Conservation (phyloP, 164 flowering plant species). For the Vitis rupestris region DNA sequence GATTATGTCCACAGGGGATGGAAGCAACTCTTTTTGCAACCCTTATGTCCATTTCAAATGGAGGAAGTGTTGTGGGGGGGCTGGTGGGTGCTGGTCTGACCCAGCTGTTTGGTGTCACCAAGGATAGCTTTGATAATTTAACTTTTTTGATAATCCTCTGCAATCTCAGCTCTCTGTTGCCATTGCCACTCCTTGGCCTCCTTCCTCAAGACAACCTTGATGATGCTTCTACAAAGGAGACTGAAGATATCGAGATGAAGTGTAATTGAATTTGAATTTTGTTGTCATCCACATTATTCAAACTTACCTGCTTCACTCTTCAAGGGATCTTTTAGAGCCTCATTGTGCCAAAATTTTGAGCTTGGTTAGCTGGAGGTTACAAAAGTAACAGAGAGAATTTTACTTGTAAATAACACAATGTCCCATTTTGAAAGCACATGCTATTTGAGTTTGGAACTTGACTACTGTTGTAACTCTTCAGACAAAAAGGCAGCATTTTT, state of each 20-base stretch:
- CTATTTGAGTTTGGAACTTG: neutral
- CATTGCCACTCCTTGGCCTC: slow-evolving; percentile 88
- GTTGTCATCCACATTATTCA: neutral
- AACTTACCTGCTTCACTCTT: neutral
- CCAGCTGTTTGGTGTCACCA: slow-evolving; percentile 81
- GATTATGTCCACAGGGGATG: slow-evolving; percentile 89
- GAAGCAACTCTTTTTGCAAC: slow-evolving; percentile 99
- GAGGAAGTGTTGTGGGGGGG: slow-evolving; percentile 88
- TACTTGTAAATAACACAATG: neutral
- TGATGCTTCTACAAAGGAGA: slow-evolving; percentile 29
- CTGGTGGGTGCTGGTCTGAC: slow-evolving; percentile 91
- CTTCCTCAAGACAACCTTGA: slow-evolving; percentile 66
- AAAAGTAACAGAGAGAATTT: neutral
- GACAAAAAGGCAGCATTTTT: too few species aligned
- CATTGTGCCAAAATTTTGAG: slow-evolving; percentile 2
- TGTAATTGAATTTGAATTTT: slow-evolving; percentile 37
- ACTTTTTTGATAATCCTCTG: slow-evolving; percentile 70
- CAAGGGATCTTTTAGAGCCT: neutral
- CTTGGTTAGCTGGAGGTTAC: neutral
- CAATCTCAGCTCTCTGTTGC: slow-evolving; percentile 90
- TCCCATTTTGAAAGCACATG: neutral
- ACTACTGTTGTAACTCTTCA: neutral
- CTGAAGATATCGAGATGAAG: slow-evolving; percentile 61
- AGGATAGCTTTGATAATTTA: slow-evolving; percentile 73
- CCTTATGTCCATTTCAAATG: slow-evolving; percentile 95